phyloP scores from a whole-genome alignment of 2,329 filamentous ascomycete genomes.

The Paecilomyces variotii region DNA sequence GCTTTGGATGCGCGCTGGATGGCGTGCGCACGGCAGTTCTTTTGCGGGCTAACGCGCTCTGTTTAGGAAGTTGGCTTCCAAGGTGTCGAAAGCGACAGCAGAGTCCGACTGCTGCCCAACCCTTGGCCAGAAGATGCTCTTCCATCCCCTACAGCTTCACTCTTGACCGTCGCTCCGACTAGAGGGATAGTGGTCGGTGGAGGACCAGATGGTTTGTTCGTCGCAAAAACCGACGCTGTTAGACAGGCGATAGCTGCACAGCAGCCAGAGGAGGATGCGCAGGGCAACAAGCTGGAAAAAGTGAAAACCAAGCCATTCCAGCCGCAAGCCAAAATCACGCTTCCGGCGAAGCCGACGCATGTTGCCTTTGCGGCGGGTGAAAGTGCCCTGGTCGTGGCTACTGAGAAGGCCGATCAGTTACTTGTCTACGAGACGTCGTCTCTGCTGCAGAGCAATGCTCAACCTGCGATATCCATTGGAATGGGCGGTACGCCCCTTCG shows the following conservation, averaged over 20 bases:
- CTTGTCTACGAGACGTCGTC: slow-evolving; percentile 71
- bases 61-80: slow-evolving; percentile 70
- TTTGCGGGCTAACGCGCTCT: slow-evolving; percentile 1
- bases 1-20: not conserved
- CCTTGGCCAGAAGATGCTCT: slow-evolving; percentile 64
- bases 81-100: slow-evolving; percentile 69
- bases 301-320: slow-evolving; percentile 60
- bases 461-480: slow-evolving; percentile 64
- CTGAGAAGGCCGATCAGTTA: slow-evolving; percentile 71
- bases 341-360: slow-evolving; percentile 74
- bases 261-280: not conserved
- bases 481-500: slow-evolving; percentile 70
- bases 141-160: slow-evolving; percentile 69
- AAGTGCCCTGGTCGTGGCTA: slow-evolving; percentile 71
- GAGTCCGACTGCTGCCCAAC: slow-evolving; percentile 68
- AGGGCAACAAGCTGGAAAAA: not conserved
- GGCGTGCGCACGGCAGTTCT: slow-evolving; percentile 6
- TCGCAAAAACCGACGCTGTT: slow-evolving; percentile 70
- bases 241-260: slow-evolving; percentile 62
- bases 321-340: slow-evolving; percentile 63
- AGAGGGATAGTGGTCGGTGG: slow-evolving; percentile 80
- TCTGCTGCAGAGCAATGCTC: slow-evolving; percentile 57
- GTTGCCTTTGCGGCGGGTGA: slow-evolving; percentile 88
- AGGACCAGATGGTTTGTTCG: slow-evolving; percentile 67
- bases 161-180: slow-evolving; percentile 73